Evolutionary conservation across 768 basidiomycete species (phyloP), one percentile per base, ranked within the genome.

Genomic region (Gautieria morchelliformis): DNA sequence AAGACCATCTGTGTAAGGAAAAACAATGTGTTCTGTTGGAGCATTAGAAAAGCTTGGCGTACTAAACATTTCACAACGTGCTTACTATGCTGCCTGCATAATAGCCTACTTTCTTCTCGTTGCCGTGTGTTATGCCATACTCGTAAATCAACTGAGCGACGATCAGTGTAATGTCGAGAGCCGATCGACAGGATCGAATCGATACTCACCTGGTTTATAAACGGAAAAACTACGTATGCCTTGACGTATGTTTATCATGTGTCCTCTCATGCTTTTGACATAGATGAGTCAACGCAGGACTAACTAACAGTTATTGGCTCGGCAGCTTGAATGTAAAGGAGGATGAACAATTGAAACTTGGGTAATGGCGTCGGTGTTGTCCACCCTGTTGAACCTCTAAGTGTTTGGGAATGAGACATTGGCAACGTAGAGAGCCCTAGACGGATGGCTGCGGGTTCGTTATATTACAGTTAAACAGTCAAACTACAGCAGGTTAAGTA

Each of bases 1-100:
- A 27, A 37, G 27, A 53, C 37, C 37, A 42, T 42, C 22, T 53
- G 37, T 7, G 52, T 22, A 9, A 44, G 66, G 71, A 59, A 74
- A 78, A 0, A 65, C 70, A 37, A 37, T 10, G 42, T 44, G 37
- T 37, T 20, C 35, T 37, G 2, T 9, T 3, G 19, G 41, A 8
- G 30, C 7, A 37, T 44, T 17, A 44, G 42, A 44, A 44, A 22
- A 17, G 42, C 5, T 17, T 12, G 20, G 17, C 27, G 9, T n/a
- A 17, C 30, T 1, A n/a, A 10, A n/a, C n/a, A 40, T 22, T 24
- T 24, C 24, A 19, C 27, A n/a, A 15, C 3, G 15, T n/a, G 17
- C 37, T 52, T 19, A 53, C 52, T 19, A 53, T 40, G 37, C 24
- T 22, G 12, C 52, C 52, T 15, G 52, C 19, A 24, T 53, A 53